These are phyloP conservation scores for Escallonia herrerae DNA, from an alignment of 129 eudicot genomes.

Conservation along the genomic window DNA sequence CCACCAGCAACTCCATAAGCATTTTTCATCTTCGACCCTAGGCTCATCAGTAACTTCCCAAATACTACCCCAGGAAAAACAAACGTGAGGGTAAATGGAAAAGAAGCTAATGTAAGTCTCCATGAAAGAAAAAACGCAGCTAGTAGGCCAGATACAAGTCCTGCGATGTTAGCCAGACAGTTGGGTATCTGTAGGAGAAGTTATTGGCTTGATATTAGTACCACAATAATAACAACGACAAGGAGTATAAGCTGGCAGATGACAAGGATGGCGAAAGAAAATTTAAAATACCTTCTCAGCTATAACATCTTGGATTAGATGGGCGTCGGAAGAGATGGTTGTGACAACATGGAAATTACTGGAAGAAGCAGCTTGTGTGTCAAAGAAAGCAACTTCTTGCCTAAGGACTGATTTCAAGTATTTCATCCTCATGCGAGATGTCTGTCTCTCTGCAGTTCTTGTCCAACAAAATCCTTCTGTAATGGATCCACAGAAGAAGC, in stretches of 20 bases:
- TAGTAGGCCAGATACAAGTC: background rate
- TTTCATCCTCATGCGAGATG: background rate
- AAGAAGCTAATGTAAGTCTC: background rate
- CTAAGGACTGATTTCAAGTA: background rate
- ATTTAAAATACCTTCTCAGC: no score
- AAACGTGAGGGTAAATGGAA: background rate
- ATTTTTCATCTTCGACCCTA: background rate
- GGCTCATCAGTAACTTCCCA: background rate
- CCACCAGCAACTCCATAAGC: background rate
- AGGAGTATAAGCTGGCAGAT: no score
- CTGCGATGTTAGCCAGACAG: background rate
- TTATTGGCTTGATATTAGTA: no score
- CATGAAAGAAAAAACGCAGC: background rate
- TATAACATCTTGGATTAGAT: no score
- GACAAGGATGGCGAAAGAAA: no score
- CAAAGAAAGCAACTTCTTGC: background rate
- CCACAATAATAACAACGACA: no score
- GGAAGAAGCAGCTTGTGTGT: background rate
- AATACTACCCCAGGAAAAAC: background rate
- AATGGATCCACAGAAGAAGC: constrained; percentile 2
- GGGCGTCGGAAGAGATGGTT: background rate
- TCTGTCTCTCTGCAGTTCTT: constrained; percentile 12
- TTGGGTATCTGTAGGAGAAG: background rate
- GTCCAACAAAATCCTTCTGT: constrained; percentile 31
- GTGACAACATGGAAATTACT: background rate